A percentile compares a stretch with the other conserved stretches of the same genome.
Conservation (phyloP, 371 early-diverging fungal species). For the Syncephalastrum sp. region DNA sequence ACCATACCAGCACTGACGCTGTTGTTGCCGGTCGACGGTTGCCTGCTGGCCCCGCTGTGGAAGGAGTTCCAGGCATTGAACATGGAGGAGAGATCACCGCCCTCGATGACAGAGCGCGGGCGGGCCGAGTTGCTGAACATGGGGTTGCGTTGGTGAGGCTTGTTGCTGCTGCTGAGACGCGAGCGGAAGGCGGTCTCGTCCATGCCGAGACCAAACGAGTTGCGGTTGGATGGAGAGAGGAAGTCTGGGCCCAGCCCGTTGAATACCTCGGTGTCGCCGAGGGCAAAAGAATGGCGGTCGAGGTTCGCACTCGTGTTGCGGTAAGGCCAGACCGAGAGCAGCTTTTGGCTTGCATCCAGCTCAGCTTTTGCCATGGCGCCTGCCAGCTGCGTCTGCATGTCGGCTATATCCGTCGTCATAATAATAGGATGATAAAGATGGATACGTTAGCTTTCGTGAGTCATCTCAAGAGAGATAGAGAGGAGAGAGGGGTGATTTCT, state of each 20-base stretch:
- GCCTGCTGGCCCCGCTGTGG: neutral
- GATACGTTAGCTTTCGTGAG: neutral
- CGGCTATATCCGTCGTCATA: constrained; percentile 22
- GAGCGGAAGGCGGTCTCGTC: constrained; percentile 10
- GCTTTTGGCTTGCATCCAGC: constrained; percentile 56
- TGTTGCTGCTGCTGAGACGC: constrained; percentile 2
- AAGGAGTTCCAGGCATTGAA: constrained; percentile 16
- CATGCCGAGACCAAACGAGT: constrained; percentile 4
- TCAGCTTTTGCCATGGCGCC: constrained; percentile 66
- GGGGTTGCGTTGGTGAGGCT: constrained; percentile 8
- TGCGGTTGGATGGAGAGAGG: constrained; percentile 4
- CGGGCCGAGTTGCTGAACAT: constrained; percentile 14
- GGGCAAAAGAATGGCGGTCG: constrained; percentile 72
- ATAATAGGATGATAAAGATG: too few species aligned
- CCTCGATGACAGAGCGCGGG: constrained; percentile 52
- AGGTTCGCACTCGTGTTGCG: constrained; percentile 43
- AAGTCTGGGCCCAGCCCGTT: constrained; percentile 10
- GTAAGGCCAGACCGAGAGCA: constrained; percentile 53
- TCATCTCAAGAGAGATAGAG: constrained; percentile 5
- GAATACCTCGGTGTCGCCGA: constrained; percentile 49
- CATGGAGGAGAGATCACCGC: constrained; percentile 45
- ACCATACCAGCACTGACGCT: constrained; percentile 13
- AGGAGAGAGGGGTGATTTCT: constrained; percentile 6
- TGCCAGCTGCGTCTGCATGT: constrained; percentile 56
- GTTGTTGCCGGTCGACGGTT: neutral